phyloP scores from a whole-genome alignment of 2,329 filamentous ascomycete genomes.

The Stachybotrys chartarum region DNA sequence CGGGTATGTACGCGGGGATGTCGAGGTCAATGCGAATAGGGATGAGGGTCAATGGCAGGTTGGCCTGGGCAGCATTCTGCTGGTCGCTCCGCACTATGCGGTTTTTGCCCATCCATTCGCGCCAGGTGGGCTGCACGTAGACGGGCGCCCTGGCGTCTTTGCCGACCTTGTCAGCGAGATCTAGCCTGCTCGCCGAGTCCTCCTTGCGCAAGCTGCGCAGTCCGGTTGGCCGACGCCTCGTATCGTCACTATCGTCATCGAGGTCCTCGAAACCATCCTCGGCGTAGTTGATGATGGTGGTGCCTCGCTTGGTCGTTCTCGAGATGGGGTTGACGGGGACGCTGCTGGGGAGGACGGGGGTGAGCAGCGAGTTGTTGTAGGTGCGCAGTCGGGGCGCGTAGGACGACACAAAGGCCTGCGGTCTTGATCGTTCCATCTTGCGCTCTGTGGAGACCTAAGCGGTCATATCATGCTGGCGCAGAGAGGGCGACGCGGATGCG shows the following conservation, averaged over 20 bases:
- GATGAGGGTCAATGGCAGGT: slow-evolving; percentile 81
- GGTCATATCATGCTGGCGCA: slow-evolving; percentile 22
- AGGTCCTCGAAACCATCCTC: slow-evolving; percentile 88
- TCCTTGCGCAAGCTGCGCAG: slow-evolving; percentile 76
- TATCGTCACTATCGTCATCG: slow-evolving; percentile 66
- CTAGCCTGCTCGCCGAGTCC: slow-evolving; percentile 55
- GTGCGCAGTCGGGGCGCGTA: slow-evolving; percentile 86
- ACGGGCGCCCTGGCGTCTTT: slow-evolving; percentile 77
- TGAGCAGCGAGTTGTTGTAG: slow-evolving; percentile 87
- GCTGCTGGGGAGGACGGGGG: slow-evolving; percentile 70
- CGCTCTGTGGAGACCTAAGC: slow-evolving; percentile 10
- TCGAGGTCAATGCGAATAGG: slow-evolving; percentile 96
- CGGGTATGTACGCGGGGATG: slow-evolving; percentile 68
- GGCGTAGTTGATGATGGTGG: slow-evolving; percentile 94
- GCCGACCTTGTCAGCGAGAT: slow-evolving; percentile 68
- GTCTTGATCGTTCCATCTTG: slow-evolving; percentile 47
- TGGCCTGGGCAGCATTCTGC: slow-evolving; percentile 58
- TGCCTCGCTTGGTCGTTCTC: slow-evolving; percentile 94
- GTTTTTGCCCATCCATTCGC: slow-evolving; percentile 88
- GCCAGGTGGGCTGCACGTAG: slow-evolving; percentile 82
- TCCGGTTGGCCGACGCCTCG: slow-evolving; percentile 72
- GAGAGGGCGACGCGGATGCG: slow-evolving; percentile 9
- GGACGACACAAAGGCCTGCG: slow-evolving; percentile 83
- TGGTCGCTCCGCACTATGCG: slow-evolving; percentile 47
- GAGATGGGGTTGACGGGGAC: slow-evolving; percentile 58